Base-by-base conservation (phyloP, 2,329 filamentous ascomycete species). In the Colletotrichum caudatum region DNA sequence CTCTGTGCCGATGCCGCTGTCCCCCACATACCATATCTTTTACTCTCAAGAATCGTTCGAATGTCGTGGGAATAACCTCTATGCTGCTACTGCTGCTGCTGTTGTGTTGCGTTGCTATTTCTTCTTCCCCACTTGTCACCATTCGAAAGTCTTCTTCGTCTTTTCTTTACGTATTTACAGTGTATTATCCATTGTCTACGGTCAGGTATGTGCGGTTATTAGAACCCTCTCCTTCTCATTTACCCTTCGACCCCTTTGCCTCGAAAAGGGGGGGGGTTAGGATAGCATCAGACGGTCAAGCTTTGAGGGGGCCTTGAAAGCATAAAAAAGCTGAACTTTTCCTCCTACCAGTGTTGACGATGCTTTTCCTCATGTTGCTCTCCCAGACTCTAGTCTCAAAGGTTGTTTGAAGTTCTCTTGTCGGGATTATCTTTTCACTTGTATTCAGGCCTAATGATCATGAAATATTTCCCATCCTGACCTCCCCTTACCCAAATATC, bases 301-400 rank as follows among this genome's bases (percentile, higher is more conserved):
- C 69, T 64, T 64, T 59, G 51, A 60, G 58, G 64, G 64, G 58
- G 69, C 26, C 57, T 37, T n/a, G 20, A 64, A 69, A 71, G 58
- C 44, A 57, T 71, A 57, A 67, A 69, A 39, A 39, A n/a, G 46
- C 51, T 54, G 23, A 59, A 48, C 37, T 48, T 48, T 56, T 56
- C 67, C 20, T 44, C n/a, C 44, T 20, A 39, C 26, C 6, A 29
- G 58, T 60, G 58, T 41, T 33, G 8, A n/a, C 2, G n/a, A 20
- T 41, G 46, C 48, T 39, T 64, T 44, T 37, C 48, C 41, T 35
- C 35, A 8, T n/a, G n/a, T 18, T 23, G 6, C 50, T 26, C 23
- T 16, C 41, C 33, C 2, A 5, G 3, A 20, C 2, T 20, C 23
- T 61, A 18, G 1, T 50, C 14, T 11, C 12, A 29, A 23, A 39